These are phyloP conservation scores for Helichrysum umbraculigerum DNA, from an alignment of 129 eudicot genomes.

Conservation along the genomic window DNA sequence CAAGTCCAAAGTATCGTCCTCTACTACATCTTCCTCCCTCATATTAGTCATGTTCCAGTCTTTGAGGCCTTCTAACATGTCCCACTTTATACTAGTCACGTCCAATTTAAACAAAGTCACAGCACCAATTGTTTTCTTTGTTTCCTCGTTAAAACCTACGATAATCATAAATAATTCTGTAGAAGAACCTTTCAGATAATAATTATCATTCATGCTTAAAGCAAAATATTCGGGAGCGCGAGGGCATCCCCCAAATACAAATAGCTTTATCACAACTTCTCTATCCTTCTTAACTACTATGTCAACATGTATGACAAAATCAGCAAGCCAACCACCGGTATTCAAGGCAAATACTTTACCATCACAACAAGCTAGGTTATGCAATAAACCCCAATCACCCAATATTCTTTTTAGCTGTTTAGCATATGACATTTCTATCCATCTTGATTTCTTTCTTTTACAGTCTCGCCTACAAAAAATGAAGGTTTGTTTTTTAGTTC, in stretches of 20 bases:
- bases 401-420: neutral
- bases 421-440: slow-evolving; percentile 23
- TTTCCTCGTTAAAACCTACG: neutral
- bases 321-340: too few species aligned
- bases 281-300: neutral
- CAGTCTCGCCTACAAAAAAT: neutral
- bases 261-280: slow-evolving; percentile 9
- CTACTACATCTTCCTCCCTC: neutral
- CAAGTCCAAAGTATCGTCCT: neutral
- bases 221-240: neutral
- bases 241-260: neutral
- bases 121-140: neutral
- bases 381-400: neutral
- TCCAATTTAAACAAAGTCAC: neutral
- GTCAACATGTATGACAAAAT: neutral
- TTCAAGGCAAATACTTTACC: slow-evolving; percentile 15
- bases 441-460: slow-evolving; percentile 9
- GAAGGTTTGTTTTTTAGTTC: too few species aligned
- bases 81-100: neutral
- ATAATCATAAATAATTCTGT: neutral
- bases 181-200: neutral
- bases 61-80: too few species aligned
- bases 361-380: neutral
- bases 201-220: too few species aligned
- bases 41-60: neutral